These are phyloP conservation scores for Tuctoria greenei DNA, from an alignment of 176 grass and related monocot genomes.

Conservation along the genomic window DNA sequence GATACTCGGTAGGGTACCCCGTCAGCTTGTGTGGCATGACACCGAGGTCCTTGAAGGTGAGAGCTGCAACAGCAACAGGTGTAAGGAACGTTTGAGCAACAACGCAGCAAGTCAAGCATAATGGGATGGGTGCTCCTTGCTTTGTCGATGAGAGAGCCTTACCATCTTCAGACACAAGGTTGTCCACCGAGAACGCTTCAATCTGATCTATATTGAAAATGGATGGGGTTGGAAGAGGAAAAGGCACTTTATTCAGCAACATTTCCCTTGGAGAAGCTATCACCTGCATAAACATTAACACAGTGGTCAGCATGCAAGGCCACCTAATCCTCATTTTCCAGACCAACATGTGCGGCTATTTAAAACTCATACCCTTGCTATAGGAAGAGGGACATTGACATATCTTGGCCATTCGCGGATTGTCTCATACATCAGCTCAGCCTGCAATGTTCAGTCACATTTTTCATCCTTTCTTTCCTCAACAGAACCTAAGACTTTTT, in stretches of 20 bases:
- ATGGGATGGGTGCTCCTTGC: neutral
- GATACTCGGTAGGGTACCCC: constrained; percentile 86
- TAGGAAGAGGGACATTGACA: constrained; percentile 78
- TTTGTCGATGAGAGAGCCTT: neutral
- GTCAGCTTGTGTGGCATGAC: constrained; percentile 77
- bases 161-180: constrained; percentile 52
- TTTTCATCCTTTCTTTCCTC: neutral
- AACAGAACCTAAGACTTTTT: neutral
- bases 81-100: constrained; percentile 27
- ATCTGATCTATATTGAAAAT: constrained; percentile 91
- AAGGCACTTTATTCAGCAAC: constrained; percentile 88
- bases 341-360: neutral
- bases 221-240: constrained; percentile 76
- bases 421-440: constrained; percentile 83
- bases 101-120: neutral
- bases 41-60: constrained; percentile 70
- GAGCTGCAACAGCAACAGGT: constrained; percentile 56
- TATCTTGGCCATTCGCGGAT: constrained; percentile 81
- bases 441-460: constrained; percentile 44
- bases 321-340: neutral
- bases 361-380: constrained; percentile 69
- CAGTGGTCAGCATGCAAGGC: neutral
- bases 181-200: constrained; percentile 60
- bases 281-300: constrained; percentile 51
- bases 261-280: constrained; percentile 81